Conservation (phyloP, 495 filamentous ascomycete genomes). For the Aspergillus funiculosus region DNA sequence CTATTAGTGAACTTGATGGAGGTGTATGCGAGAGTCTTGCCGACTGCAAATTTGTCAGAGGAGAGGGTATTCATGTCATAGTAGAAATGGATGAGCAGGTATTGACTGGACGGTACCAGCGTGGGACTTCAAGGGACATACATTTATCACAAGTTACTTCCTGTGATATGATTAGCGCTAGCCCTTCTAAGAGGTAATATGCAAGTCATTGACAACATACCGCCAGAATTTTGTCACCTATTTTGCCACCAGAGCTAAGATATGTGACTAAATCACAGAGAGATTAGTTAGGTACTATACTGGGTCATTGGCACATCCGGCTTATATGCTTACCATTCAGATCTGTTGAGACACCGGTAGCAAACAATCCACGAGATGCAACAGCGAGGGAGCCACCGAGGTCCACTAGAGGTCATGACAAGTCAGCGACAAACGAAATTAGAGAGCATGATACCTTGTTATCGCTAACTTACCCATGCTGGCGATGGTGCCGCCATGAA, state of each 20-base stretch:
- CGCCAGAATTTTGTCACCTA: constrained; percentile 70
- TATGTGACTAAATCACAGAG: constrained; percentile 68
- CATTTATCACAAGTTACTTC: constrained; percentile 82
- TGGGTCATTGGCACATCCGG: background rate
- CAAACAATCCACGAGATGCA: constrained; percentile 78
- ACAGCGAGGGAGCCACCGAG: constrained; percentile 90
- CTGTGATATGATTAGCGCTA: constrained; percentile 30
- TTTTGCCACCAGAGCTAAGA: constrained; percentile 71
- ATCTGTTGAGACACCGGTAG: constrained; percentile 91
- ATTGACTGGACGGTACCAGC: background rate
- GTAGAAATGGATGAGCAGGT: background rate
- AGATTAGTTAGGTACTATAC: background rate
- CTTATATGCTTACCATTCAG: constrained; percentile 58
- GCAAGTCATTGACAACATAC: constrained; percentile 25
- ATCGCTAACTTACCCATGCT: constrained; percentile 59
- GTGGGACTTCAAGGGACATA: constrained; percentile 30
- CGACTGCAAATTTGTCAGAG: constrained; percentile 50
- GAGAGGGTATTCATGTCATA: background rate
- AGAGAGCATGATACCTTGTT: background rate
- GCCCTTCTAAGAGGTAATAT: background rate
- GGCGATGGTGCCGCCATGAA: constrained; percentile 93
- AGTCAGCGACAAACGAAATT: constrained; percentile 1
- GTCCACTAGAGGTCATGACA: constrained; percentile 55
- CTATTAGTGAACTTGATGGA: constrained; percentile 69
- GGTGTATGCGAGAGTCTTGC: constrained; percentile 88